These are phyloP conservation scores for Pisolithus sp. DNA, from an alignment of 768 basidiomycete species.

Conservation along the genomic window DNA sequence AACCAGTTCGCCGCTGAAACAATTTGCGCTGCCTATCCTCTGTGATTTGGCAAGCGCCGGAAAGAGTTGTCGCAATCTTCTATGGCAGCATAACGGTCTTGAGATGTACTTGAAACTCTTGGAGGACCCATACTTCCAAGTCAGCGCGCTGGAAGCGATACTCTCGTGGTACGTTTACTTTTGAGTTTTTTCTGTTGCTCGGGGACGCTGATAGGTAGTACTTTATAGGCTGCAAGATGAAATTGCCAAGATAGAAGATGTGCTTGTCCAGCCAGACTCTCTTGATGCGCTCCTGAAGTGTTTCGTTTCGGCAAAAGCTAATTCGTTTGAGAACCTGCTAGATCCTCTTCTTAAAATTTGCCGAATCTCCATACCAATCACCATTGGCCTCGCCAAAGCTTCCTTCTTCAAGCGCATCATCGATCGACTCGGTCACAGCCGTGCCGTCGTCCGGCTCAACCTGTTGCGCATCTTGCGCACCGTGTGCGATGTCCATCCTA, in stretches of 20 bases:
- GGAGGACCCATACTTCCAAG: constrained; percentile 86
- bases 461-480: constrained; percentile 78
- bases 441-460: constrained; percentile 87
- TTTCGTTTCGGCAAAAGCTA: constrained; percentile 81
- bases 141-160: constrained; percentile 85
- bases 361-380: constrained; percentile 67
- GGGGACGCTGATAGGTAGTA: background rate
- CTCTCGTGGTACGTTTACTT: constrained; percentile 60
- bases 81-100: constrained; percentile 95
- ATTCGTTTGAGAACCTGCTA: constrained; percentile 86
- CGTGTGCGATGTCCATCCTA: constrained; percentile 87
- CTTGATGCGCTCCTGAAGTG: constrained; percentile 67
- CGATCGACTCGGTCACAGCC: constrained; percentile 65
- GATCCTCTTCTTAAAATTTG: constrained; percentile 91
- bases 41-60: constrained; percentile 95
- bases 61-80: constrained; percentile 80
- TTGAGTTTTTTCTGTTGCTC: background rate
- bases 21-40: constrained; percentile 93
- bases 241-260: constrained; percentile 87
- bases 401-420: constrained; percentile 85
- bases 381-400: constrained; percentile 71
- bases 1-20: constrained; percentile 86
- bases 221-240: constrained; percentile 87
- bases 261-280: constrained; percentile 59
- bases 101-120: constrained; percentile 70